phyloP scores from a whole-genome alignment of 495 filamentous ascomycete genomes.

The Neurospora sp. region DNA sequence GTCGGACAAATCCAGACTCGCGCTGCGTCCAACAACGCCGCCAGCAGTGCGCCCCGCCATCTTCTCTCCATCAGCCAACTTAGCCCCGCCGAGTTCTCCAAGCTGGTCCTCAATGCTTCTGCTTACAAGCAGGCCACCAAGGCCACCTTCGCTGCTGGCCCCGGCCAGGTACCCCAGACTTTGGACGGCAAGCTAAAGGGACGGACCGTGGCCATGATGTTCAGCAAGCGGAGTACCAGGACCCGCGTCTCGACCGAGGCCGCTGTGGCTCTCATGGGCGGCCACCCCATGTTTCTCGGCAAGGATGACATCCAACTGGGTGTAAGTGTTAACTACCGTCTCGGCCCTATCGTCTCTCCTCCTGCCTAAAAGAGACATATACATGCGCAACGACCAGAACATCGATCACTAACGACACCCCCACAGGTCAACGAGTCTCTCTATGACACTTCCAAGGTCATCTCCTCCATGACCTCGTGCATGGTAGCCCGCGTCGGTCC shows the following conservation, averaged over 20 bases:
- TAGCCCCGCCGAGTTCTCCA: conserved; percentile 63
- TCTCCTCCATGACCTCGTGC: conserved; percentile 84
- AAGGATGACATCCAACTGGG: conserved; percentile 93
- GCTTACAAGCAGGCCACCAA: conserved; percentile 70
- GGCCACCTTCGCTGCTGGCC: conserved; percentile 42
- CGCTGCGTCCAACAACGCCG: conserved; percentile 15
- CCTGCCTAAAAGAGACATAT: neutral
- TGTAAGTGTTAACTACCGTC: conserved; percentile 34
- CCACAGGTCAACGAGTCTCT: conserved; percentile 75
- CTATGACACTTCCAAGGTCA: conserved; percentile 76
- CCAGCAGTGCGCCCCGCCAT: conserved; percentile 50
- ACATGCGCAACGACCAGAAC: neutral
- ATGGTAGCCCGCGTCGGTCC: conserved; percentile 82
- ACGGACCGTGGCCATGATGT: conserved; percentile 87
- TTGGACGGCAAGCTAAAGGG: conserved; percentile 45
- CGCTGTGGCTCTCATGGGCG: conserved; percentile 71
- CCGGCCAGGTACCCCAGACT: conserved; percentile 31
- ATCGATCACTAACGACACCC: conserved; percentile 3
- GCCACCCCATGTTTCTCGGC: conserved; percentile 91
- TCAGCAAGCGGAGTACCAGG: conserved; percentile 87
- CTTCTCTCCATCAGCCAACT: conserved; percentile 86
- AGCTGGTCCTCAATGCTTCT: conserved; percentile 71
- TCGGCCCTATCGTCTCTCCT: neutral
- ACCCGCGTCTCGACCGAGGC: conserved; percentile 89
- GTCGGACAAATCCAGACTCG: conserved; percentile 16